phyloP scores from a whole-genome alignment of 2,329 filamentous ascomycete genomes.

The Fusarium virguliforme region DNA sequence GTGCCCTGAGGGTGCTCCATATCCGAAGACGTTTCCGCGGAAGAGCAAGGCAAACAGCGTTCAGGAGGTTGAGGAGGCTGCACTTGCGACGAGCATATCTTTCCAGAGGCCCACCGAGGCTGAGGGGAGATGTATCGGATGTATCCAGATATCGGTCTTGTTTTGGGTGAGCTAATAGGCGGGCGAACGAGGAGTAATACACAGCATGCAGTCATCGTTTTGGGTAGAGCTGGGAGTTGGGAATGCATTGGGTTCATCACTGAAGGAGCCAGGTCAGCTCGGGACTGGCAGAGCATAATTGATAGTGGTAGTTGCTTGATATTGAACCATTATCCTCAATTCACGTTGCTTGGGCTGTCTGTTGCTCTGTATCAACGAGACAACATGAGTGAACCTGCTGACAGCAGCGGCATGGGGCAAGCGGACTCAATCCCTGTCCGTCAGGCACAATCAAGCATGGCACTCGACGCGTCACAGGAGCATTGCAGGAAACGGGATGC shows the following conservation, averaged over 20 bases:
- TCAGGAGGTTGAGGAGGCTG: neutral
- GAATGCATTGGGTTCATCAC: neutral
- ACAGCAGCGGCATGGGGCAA: neutral
- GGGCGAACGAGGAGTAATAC: neutral
- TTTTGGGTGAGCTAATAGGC: neutral
- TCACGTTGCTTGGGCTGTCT: neutral
- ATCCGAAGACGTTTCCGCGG: conserved; percentile 4
- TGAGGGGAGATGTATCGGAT: neutral
- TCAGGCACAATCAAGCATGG: neutral
- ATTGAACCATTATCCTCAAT: neutral
- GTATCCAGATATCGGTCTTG: neutral
- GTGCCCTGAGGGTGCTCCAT: conserved; percentile 17
- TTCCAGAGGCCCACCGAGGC: neutral
- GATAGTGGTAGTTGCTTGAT: neutral
- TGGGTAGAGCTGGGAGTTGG: conserved; percentile 17
- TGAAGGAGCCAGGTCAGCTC: neutral
- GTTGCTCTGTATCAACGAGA: neutral
- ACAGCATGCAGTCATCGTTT: neutral
- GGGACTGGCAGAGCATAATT: neutral
- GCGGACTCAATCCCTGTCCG: neutral
- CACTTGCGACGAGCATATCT: neutral
- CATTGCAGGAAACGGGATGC: neutral
- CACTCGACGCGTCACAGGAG: conserved; percentile 15
- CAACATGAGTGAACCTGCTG: neutral
- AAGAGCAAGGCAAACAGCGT: neutral